Percentiles rank a stretch among this genome's conserved stretches.
Evolutionary conservation across 345 rosid genomes (phyloP).

Genomic region (Citrus sp.): DNA sequence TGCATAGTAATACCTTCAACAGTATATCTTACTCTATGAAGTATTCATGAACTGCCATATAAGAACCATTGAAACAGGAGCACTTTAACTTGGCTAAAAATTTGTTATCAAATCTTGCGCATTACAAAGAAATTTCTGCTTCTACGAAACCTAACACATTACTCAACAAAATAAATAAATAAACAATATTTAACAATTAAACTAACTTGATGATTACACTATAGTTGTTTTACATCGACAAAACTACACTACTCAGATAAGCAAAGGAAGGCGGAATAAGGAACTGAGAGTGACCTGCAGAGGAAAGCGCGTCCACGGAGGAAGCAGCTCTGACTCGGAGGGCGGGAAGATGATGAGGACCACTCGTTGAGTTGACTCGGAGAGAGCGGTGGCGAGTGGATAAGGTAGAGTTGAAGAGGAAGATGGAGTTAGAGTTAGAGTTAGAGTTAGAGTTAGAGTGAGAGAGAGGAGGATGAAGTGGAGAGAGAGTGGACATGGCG

Average conservation of each 20-base stretch:
- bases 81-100: neutral
- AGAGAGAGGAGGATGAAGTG: constrained; percentile 31
- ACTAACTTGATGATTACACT: neutral
- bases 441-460: neutral
- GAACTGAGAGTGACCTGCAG: constrained; percentile 35
- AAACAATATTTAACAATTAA: neutral
- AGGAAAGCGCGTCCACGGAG: constrained; percentile 37
- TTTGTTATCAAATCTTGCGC: neutral
- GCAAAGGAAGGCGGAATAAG: neutral
- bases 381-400: constrained; percentile 35
- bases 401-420: constrained; percentile 36
- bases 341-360: constrained; percentile 34
- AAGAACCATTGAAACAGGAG: neutral
- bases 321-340: constrained; percentile 73
- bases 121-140: neutral
- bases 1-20: neutral
- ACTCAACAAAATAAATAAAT: neutral
- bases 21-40: neutral
- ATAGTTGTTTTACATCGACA: neutral
- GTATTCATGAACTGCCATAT: neutral
- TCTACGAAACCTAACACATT: neutral
- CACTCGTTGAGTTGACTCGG: constrained; percentile 30
- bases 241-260: neutral
- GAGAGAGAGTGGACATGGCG: constrained; percentile 34
- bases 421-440: constrained; percentile 28